phyloP scores from a whole-genome alignment of 768 basidiomycete genomes.

The Ramaria sp. region DNA sequence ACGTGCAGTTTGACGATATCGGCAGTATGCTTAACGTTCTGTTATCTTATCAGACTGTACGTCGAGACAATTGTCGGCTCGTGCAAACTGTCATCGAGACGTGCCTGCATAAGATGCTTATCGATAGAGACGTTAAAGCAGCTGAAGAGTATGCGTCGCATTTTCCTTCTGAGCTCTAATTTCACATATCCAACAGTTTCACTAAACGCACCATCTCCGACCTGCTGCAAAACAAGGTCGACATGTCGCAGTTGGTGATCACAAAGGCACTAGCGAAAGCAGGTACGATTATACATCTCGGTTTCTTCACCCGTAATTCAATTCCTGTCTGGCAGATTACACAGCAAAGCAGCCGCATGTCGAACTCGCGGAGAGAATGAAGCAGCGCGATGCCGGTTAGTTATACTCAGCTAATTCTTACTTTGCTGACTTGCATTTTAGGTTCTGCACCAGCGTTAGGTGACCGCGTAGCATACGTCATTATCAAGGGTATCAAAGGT shows the following conservation, averaged over 20 bases:
- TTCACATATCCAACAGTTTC: constrained; percentile 42
- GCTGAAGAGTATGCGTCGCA: constrained; percentile 73
- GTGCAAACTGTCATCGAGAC: constrained; percentile 98
- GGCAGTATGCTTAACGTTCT: constrained; percentile 1
- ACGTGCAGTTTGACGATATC: background rate
- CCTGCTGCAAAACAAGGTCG: constrained; percentile 89
- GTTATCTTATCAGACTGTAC: constrained; percentile 64
- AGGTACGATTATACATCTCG: constrained; percentile 30
- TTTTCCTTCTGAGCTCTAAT: constrained; percentile 4
- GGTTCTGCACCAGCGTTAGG: constrained; percentile 96
- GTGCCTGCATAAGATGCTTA: constrained; percentile 94
- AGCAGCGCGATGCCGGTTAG: constrained; percentile 82
- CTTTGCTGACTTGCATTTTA: constrained; percentile 15
- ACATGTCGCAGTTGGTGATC: constrained; percentile 99
- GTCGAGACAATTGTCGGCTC: constrained; percentile 96
- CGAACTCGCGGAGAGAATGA: constrained; percentile 93
- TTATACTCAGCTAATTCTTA: background rate
- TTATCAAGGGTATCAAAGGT: constrained; percentile 95
- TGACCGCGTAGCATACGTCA: constrained; percentile 98
- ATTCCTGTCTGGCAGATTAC: constrained; percentile 49
- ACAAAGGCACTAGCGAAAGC: constrained; percentile 92
- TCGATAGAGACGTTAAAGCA: constrained; percentile 86
- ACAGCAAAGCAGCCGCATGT: constrained; percentile 93
- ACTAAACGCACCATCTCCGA: constrained; percentile 90
- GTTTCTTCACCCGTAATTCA: background rate